Base-by-base conservation (phyloP, 2,329 filamentous ascomycete species). In the Biscogniauxia mediterranea region DNA sequence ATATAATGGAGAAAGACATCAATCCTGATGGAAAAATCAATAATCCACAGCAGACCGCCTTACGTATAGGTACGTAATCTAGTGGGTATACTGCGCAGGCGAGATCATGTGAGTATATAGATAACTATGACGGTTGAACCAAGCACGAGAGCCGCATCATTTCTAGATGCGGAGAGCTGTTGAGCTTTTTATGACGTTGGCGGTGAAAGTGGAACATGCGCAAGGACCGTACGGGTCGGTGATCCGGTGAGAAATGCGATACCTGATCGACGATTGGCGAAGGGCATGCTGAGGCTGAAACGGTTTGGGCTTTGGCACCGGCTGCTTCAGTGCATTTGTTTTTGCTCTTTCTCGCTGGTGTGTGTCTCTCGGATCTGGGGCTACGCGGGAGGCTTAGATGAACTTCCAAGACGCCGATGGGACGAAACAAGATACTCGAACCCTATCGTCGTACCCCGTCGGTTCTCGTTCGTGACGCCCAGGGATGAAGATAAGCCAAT, bases 191-290 rank as follows among this genome's bases (percentile, higher is more conserved):
- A 52, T 52, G 50, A 52, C 50, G 50, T 52, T n/a, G 50, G 38
- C 38, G 38, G 19, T 52, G 50, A 13, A 13, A 52, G 19, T 52
- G 50, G 50, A 52, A 52, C 19, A 52, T 23, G 17, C 19, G 19
- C 19, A 21, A 19, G 50, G 50, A 52, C 21, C 28, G 38, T 46
- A 46, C 38, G 38, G 38, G 15, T 46, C 2, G 38, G 57, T 42
- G 59, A 67, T 63, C 56, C 57, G 62, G 65, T 64, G 54, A 67
- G 63, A 67, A 63, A 38, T 58, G 54, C 54, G 58, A 57, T 64
- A 64, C 62, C 53, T 64, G 68, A 70, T 70, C 66, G 65, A 59
- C 69, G 28, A 65, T 60, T 60, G 63, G 63, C 56, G 57, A 62
- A 32, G 56, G 62, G 46, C 54, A 56, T 62, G 56, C 62, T 64